Evolutionary conservation across 139 green algal genomes (phyloP).

Genomic region (Micractinium sp.): DNA sequence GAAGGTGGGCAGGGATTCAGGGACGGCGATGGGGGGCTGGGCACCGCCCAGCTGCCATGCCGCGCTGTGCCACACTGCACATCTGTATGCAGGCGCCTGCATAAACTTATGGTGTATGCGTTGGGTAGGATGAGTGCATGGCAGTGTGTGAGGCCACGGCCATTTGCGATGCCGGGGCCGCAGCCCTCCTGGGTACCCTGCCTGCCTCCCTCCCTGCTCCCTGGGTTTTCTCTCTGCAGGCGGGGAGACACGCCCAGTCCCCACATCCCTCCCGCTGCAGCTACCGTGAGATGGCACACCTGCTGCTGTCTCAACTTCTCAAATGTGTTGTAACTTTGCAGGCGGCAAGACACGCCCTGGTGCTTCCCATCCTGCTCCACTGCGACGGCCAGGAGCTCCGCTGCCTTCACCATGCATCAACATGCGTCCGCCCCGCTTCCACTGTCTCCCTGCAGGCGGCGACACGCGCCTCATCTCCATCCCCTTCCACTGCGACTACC

Average conservation of each 20-base stretch:
- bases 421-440: neutral
- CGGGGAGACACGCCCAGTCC: neutral
- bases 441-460: slow-evolving; percentile 41
- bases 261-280: too few relatives aligned
- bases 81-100: neutral
- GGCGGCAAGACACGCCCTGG: too few relatives aligned
- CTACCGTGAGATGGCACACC: too few relatives aligned
- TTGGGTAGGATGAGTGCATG: too few relatives aligned
- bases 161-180: too few relatives aligned
- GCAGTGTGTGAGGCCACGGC: too few relatives aligned
- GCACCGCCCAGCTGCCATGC: too few relatives aligned
- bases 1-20: slow-evolving; percentile 30
- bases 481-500: slow-evolving; percentile 24
- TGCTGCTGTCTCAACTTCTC: too few relatives aligned
- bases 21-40: too few relatives aligned
- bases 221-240: neutral
- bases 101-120: too few relatives aligned
- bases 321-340: too few relatives aligned
- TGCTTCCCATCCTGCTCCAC: neutral
- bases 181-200: neutral
- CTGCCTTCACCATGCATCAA: neutral
- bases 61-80: neutral
- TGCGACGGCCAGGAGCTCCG: too few relatives aligned
- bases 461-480: slow-evolving; percentile 78
- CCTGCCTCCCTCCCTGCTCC: neutral